Evolutionary conservation across 2,329 filamentous ascomycete genomes (phyloP).

Genomic region (Colletotrichum gloeosporioides): DNA sequence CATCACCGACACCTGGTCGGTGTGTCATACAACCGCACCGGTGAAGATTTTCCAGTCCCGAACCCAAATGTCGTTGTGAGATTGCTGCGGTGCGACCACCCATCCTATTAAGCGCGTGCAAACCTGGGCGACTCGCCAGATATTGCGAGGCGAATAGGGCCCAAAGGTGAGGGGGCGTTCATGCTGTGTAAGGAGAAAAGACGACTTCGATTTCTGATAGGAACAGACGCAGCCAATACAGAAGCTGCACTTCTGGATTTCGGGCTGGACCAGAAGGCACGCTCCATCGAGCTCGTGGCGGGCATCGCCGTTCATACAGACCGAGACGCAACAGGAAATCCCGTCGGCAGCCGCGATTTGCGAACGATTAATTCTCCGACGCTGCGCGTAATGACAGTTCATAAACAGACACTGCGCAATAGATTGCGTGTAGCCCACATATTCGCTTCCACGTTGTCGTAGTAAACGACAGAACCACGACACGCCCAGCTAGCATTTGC

Average conservation of each 20-base stretch:
- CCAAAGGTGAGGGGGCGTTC: background rate
- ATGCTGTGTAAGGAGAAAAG: background rate
- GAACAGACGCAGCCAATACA: background rate
- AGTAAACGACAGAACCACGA: background rate
- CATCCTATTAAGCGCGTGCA: background rate
- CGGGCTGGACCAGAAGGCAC: background rate
- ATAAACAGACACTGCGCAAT: background rate
- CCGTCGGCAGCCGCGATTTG: background rate
- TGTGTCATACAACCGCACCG: background rate
- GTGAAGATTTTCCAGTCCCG: background rate
- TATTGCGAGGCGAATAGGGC: no score
- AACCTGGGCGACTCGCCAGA: background rate
- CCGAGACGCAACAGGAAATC: background rate
- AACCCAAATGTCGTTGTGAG: background rate
- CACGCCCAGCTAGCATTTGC: background rate
- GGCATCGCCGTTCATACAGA: background rate
- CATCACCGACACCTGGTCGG: background rate
- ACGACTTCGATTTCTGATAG: background rate
- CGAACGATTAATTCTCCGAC: background rate
- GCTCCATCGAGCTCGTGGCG: background rate
- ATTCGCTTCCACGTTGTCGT: background rate
- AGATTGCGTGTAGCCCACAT: background rate
- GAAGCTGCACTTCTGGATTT: background rate
- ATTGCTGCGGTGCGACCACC: background rate
- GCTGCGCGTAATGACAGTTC: background rate